Conservation (phyloP, 225 moss, liverwort and hornwort genomes). For the Physcomitrium patens region DNA sequence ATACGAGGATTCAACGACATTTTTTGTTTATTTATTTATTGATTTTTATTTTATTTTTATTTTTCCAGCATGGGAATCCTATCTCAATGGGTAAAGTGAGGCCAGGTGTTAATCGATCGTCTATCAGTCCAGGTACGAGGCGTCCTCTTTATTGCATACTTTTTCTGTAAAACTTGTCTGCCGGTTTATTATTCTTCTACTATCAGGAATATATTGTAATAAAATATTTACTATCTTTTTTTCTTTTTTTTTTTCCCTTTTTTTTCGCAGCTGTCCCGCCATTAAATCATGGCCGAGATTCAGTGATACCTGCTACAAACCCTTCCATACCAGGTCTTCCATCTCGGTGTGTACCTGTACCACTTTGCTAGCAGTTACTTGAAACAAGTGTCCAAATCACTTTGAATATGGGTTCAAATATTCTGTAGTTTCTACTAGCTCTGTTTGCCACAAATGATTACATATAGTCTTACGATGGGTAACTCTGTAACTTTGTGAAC, state of each 20-base stretch:
- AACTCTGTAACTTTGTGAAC: conserved; percentile 12
- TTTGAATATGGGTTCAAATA: background rate
- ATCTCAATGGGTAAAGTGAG: conserved; percentile 54
- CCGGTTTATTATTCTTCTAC: background rate
- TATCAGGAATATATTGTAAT: background rate
- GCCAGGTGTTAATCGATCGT: conserved; percentile 60
- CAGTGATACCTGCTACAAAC: conserved; percentile 44
- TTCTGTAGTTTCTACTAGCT: background rate
- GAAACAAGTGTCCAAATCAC: background rate
- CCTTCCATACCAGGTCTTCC: conserved; percentile 53
- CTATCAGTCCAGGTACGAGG: conserved; percentile 52
- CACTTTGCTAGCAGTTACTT: background rate
- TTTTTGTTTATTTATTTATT: background rate
- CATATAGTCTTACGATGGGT: background rate
- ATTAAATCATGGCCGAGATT: conserved; percentile 37
- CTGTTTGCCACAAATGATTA: background rate
- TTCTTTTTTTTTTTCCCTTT: background rate
- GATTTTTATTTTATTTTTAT: background rate
- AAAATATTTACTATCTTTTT: too few relatives aligned
- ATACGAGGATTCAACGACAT: background rate
- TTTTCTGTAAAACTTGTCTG: background rate
- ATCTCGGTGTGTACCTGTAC: conserved; percentile 32
- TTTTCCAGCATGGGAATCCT: conserved; percentile 50
- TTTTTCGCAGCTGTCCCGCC: conserved; percentile 32
- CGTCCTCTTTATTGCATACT: too few relatives aligned